Percentiles rank a stretch among this genome's conserved stretches.
Conservation (phyloP, 306 rosid species). For the Quercus cerris region DNA sequence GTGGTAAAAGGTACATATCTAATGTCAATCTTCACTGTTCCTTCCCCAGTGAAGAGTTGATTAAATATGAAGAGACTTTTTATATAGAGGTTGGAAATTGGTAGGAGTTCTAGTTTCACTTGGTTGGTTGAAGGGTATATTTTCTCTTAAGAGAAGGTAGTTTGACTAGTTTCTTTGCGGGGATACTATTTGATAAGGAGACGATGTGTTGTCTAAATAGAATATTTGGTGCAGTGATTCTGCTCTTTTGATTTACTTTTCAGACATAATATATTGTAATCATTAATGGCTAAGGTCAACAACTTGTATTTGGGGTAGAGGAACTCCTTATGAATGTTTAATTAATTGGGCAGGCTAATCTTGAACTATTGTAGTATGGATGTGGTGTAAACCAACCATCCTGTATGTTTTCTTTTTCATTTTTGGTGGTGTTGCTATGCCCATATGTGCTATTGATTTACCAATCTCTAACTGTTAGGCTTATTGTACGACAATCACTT, state of each 20-base stretch:
- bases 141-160: not conserved
- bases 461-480: not conserved
- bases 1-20: not conserved
- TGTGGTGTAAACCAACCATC: not conserved
- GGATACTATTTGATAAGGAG: not conserved
- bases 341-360: not conserved
- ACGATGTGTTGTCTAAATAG: not conserved
- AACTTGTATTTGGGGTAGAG: not conserved
- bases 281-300: not conserved
- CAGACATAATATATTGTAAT: not conserved
- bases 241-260: not conserved
- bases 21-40: not conserved
- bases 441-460: not conserved
- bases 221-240: not conserved
- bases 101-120: not conserved
- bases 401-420: not conserved
- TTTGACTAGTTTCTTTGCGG: not conserved
- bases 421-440: not conserved
- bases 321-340: not conserved
- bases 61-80: not conserved
- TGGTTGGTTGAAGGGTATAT: not conserved
- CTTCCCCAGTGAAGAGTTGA: not conserved
- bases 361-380: not conserved
- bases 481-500: not conserved
- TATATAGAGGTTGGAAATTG: not conserved